These are phyloP conservation scores for Metschnikowia vanudenii DNA, from an alignment of 805 yeast genomes.

Conservation along the genomic window DNA sequence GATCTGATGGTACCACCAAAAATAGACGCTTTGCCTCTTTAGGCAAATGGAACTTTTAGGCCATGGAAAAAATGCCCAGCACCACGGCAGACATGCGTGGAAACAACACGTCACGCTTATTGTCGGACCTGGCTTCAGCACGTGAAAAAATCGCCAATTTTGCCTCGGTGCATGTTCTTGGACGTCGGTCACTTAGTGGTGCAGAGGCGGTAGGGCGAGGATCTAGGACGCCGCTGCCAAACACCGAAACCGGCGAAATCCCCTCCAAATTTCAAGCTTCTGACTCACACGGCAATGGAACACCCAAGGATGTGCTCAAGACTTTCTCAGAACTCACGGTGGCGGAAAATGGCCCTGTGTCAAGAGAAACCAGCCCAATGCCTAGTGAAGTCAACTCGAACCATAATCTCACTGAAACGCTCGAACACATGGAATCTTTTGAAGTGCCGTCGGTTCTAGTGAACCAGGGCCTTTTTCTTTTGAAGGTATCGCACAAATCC, in stretches of 20 bases:
- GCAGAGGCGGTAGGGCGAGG: neutral
- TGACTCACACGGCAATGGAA: neutral
- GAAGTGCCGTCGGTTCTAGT: conserved; percentile 39
- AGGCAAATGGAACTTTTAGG: too few relatives aligned
- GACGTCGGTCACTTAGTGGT: too few relatives aligned
- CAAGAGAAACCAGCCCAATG: neutral
- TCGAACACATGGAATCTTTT: conserved; percentile 15
- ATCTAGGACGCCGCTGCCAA: neutral
- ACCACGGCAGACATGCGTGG: too few relatives aligned
- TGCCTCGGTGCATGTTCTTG: too few relatives aligned
- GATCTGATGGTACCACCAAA: too few relatives aligned
- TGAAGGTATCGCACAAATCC: conserved; percentile 71
- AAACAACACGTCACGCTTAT: too few relatives aligned
- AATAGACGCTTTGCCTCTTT: too few relatives aligned
- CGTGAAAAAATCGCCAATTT: too few relatives aligned
- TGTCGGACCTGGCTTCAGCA: too few relatives aligned
- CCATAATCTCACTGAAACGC: conserved; percentile 5
- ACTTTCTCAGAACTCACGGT: too few relatives aligned
- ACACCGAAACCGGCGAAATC: neutral
- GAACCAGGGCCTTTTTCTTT: conserved; percentile 57
- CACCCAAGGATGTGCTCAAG: neutral
- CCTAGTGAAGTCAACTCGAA: neutral
- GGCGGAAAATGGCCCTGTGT: neutral
- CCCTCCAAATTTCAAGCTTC: neutral
- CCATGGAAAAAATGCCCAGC: too few relatives aligned